A percentile compares a stretch with the other conserved stretches of the same genome.
Evolutionary conservation across 345 rosid species (phyloP).

Genomic region (Combretum micranthum): DNA sequence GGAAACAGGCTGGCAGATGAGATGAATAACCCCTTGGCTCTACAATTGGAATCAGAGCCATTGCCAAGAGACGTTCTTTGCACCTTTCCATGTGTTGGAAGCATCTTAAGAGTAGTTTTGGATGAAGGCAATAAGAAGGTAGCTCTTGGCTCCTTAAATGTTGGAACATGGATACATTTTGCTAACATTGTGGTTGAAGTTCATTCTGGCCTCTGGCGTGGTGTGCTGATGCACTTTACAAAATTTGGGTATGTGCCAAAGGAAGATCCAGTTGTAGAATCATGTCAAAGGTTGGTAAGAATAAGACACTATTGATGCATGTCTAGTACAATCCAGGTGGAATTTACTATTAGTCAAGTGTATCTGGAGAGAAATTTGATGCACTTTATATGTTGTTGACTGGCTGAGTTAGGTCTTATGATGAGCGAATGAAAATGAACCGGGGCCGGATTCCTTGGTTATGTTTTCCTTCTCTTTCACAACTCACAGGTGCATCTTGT

Average conservation of each 20-base stretch:
- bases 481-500: constrained; percentile 48
- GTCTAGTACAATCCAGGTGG: background rate
- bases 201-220: constrained; percentile 60
- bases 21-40: constrained; percentile 36
- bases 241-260: constrained; percentile 32
- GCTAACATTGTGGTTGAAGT: constrained; percentile 44
- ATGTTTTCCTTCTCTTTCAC: constrained; percentile 59
- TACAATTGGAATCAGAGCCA: constrained; percentile 38
- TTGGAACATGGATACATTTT: constrained; percentile 65
- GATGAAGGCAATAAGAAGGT: constrained; percentile 24
- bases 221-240: constrained; percentile 37
- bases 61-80: constrained; percentile 47
- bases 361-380: constrained; percentile 9
- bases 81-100: constrained; percentile 73
- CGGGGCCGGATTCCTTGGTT: constrained; percentile 47
- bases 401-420: constrained; percentile 34
- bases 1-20: constrained; percentile 47
- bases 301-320: background rate
- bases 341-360: background rate
- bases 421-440: constrained; percentile 34
- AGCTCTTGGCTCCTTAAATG: constrained; percentile 28
- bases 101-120: constrained; percentile 49
- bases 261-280: constrained; percentile 27
- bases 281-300: constrained; percentile 42
- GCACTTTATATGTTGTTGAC: background rate